Conservation (phyloP, 768 basidiomycete species). For the Porphyrellus cyaneotinctus region DNA sequence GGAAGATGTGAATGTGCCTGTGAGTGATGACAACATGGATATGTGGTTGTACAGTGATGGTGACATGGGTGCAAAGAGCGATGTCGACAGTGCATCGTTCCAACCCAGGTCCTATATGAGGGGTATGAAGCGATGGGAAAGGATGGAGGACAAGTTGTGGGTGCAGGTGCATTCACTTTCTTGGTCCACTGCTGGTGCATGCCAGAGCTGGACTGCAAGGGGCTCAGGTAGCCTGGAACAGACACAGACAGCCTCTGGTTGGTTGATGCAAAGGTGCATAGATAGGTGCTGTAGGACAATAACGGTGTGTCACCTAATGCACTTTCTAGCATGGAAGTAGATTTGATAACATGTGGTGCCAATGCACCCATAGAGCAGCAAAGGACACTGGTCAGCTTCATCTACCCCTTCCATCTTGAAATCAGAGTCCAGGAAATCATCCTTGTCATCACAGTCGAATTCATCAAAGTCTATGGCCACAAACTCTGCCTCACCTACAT, state of each 20-base stretch:
- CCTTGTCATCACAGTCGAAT: conserved; percentile 32
- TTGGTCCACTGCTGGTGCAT: conserved; percentile 17
- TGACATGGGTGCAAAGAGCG: conserved; percentile 18
- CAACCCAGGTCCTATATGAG: conserved; percentile 25
- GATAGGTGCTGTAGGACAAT: conserved; percentile 9
- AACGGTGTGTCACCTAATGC: conserved; percentile 26
- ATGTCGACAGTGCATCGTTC: conserved; percentile 14
- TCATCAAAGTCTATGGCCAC: conserved; percentile 30
- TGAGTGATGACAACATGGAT: conserved; percentile 21
- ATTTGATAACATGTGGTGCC: conserved; percentile 24
- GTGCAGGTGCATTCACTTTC: conserved; percentile 11
- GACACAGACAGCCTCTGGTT: conserved; percentile 32
- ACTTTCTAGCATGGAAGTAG: conserved; percentile 32
- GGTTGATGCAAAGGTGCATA: conserved; percentile 11
- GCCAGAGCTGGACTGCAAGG: conserved; percentile 14
- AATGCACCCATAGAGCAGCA: conserved; percentile 21
- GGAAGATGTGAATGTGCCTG: conserved; percentile 24
- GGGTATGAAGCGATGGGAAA: conserved; percentile 16
- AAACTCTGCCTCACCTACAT: conserved; percentile 6
- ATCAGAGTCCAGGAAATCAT: conserved; percentile 30
- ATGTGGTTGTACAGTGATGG: conserved; percentile 19
- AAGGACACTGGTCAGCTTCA: conserved; percentile 9
- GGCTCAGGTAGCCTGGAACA: conserved; percentile 28
- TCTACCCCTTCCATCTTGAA: conserved; percentile 32
- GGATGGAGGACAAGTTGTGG: neutral